Evolutionary conservation across 345 rosid species (phyloP), one percentile per base, ranked within the genome.

Genomic region (Acer campestre): DNA sequence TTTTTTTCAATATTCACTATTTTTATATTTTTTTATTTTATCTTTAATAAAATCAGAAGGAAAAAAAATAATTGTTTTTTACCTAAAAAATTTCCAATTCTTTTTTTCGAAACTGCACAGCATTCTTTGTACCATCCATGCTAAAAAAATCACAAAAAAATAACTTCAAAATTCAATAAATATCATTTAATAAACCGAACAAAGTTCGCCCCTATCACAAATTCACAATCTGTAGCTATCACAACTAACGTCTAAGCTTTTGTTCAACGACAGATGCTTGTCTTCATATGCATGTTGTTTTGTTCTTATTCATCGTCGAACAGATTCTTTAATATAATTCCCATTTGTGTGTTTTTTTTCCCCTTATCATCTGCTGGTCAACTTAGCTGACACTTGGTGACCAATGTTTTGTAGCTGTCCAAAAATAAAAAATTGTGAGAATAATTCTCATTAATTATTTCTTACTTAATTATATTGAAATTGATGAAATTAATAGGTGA

Each of bases 401-500:
- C 55, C 55, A 49, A 42, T 42, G 71, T 20, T 10, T n/a, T 22
- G 10, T 5, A 44, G 6, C 0, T 12, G 18, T 7, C 10, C 10
- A 42, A 42, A 68, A 10, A 20, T 68, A 22, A 35, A 35, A 35
- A 35, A 48, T 49, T 53, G 0, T 16, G 0, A 2, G 1, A 20
- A 12, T 22, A 31, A 27, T 31, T 55, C 8, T 31, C 12, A 35
- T 35, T 35, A 35, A 35, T 35, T 35, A 35, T 35, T 35, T 35
- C 6, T 35, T 3, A 35, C 6, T 4, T 35, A 35, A 35, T 35
- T 35, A 4, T 35, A 35, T 4, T 35, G 38, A 31, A 0, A 3
- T 31, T 31, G 35, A 31, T 42, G 46, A 35, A 35, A 35, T 42
- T 7, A 7, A 38, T 22, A 88, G 91, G 83, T 83, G 44, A 83